Percentiles rank a stretch among this genome's conserved stretches.
Evolutionary conservation across 2,329 filamentous ascomycete species (phyloP).

Genomic region (Pseudogymnoascus verrucosus): DNA sequence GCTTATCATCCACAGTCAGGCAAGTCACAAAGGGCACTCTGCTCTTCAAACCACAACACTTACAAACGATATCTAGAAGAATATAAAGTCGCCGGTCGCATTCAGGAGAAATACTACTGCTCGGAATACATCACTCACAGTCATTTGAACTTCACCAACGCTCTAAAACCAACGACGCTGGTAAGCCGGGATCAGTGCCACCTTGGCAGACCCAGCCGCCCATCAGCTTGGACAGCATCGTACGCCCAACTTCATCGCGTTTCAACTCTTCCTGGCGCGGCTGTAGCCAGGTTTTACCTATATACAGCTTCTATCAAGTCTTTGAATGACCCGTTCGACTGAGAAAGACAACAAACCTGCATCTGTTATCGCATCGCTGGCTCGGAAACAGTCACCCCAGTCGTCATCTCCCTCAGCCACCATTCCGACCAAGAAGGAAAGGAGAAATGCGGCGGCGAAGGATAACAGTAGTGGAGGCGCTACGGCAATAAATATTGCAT

Average conservation of each 20-base stretch:
- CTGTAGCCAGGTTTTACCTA: neutral
- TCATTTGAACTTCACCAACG: neutral
- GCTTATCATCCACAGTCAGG: neutral
- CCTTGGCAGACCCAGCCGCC: constrained; percentile 4
- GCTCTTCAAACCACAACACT: neutral
- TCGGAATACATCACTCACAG: neutral
- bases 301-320: constrained; percentile 9
- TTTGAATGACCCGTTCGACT: constrained; percentile 31
- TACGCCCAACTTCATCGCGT: neutral
- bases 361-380: constrained; percentile 16
- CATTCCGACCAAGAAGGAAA: constrained; percentile 24
- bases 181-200: constrained; percentile 5
- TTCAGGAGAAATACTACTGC: neutral
- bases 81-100: constrained; percentile 5
- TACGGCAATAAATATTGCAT: constrained; percentile 27
- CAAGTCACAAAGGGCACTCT: neutral
- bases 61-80: neutral
- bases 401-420: constrained; percentile 20
- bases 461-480: constrained; percentile 22
- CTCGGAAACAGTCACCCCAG: constrained; percentile 21
- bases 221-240: constrained; percentile 4
- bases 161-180: neutral
- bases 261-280: neutral
- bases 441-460: constrained; percentile 29
- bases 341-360: constrained; percentile 25